Conservation (phyloP, 2,329 filamentous ascomycete species). For the Dactylellina cionopaga region DNA sequence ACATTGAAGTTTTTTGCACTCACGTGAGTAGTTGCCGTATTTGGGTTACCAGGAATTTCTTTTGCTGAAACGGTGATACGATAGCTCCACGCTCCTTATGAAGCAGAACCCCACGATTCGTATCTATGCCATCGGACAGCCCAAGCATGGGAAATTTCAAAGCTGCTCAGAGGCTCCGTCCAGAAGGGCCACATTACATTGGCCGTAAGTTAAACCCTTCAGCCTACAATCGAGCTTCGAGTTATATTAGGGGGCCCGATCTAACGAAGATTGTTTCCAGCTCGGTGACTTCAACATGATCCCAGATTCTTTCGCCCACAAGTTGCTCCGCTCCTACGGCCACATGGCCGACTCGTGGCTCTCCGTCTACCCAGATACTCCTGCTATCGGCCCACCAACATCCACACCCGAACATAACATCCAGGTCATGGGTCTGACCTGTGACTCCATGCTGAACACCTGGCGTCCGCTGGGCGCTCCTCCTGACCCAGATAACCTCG, state of each 20-base stretch:
- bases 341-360: constrained; percentile 87
- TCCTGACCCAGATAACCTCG: constrained; percentile 73
- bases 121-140: constrained; percentile 91
- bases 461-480: constrained; percentile 89
- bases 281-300: constrained; percentile 97
- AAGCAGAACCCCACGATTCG: constrained; percentile 75
- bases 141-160: constrained; percentile 94
- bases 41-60: not conserved
- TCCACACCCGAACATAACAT: constrained; percentile 84
- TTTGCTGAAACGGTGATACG: not conserved
- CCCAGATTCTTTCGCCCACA: constrained; percentile 84
- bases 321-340: constrained; percentile 79
- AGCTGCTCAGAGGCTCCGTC: constrained; percentile 82
- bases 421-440: constrained; percentile 76
- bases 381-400: constrained; percentile 77
- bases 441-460: constrained; percentile 85
- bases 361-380: constrained; percentile 82
- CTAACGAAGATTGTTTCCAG: not conserved
- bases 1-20: constrained; percentile 91
- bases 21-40: constrained; percentile 68
- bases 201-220: constrained; percentile 66
- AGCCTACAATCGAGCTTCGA: too few relatives aligned
- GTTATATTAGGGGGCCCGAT: not conserved
- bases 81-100: constrained; percentile 84
- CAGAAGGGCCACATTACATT: constrained; percentile 84